Evolutionary conservation across 805 yeast genomes (phyloP).

Genomic region (Candida boidinii): DNA sequence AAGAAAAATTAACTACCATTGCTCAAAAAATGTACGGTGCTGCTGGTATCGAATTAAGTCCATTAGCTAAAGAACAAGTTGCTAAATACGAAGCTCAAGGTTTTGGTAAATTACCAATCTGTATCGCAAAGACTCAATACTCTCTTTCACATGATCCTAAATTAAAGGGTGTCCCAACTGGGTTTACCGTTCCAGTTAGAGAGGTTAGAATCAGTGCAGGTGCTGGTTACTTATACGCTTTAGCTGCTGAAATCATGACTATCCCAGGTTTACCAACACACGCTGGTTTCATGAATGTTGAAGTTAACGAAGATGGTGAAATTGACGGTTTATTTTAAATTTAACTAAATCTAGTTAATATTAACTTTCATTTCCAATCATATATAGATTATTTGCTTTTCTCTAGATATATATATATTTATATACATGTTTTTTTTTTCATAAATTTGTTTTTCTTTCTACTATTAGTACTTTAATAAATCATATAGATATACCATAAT

Average conservation of each 20-base stretch:
- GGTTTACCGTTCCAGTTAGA: constrained; percentile 72
- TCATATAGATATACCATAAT: no score
- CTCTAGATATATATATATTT: no score
- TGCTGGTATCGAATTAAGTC: constrained; percentile 56
- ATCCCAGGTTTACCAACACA: constrained; percentile 83
- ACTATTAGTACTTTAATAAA: no score
- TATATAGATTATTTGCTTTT: no score
- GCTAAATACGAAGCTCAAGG: constrained; percentile 66
- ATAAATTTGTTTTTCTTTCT: no score
- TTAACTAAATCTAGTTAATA: no score
- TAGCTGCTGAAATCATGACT: constrained; percentile 81
- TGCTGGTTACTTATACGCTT: constrained; percentile 78
- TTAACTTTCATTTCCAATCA: no score
- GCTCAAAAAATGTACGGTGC: constrained; percentile 79
- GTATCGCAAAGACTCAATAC: constrained; percentile 83
- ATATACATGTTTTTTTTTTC: no score
- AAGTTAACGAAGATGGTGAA: constrained; percentile 71
- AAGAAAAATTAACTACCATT: constrained; percentile 57
- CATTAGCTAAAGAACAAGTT: constrained; percentile 62
- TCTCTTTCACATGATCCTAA: constrained; percentile 77
- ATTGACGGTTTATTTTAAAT: constrained; percentile 67
- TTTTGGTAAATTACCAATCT: constrained; percentile 67
- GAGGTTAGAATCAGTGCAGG: constrained; percentile 82
- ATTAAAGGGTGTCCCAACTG: constrained; percentile 77
- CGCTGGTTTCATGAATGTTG: constrained; percentile 82